Evolutionary conservation across 805 yeast genomes (phyloP).

Genomic region (Candida orba): DNA sequence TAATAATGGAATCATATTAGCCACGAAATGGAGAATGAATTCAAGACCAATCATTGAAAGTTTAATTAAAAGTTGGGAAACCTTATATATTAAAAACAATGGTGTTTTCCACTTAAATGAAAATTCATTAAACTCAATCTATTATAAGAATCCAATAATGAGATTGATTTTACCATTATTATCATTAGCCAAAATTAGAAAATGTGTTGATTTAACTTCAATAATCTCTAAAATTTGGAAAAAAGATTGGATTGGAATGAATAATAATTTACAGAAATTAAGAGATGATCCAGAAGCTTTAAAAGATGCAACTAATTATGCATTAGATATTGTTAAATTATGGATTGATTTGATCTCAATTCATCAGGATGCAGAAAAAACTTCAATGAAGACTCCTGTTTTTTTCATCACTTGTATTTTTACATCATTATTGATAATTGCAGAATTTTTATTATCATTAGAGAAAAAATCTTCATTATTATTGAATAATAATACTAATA

Average conservation of each 20-base stretch:
- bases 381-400: constrained; percentile 68
- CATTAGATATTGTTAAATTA: constrained; percentile 51
- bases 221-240: constrained; percentile 52
- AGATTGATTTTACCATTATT: constrained; percentile 62
- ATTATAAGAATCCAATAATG: constrained; percentile 47
- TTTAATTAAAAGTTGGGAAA: constrained; percentile 63
- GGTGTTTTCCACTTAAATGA: constrained; percentile 53
- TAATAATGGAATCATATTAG: constrained; percentile 37
- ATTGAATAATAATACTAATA: constrained; percentile 4
- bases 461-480: constrained; percentile 43
- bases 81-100: constrained; percentile 50
- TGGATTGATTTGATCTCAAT: constrained; percentile 72
- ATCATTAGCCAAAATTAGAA: constrained; percentile 59
- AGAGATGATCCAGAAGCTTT: constrained; percentile 53
- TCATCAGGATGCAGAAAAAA: constrained; percentile 55
- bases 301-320: constrained; percentile 53
- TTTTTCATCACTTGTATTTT: constrained; percentile 67
- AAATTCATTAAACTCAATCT: constrained; percentile 33
- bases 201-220: constrained; percentile 55
- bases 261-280: constrained; percentile 38
- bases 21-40: constrained; percentile 59
- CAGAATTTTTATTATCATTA: constrained; percentile 52
- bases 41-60: constrained; percentile 52
- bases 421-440: constrained; percentile 51
- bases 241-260: constrained; percentile 67